Percentiles rank a stretch among this genome's conserved stretches.
Conservation (phyloP, 2,329 filamentous ascomycete species). For the Fusarium annulatum region DNA sequence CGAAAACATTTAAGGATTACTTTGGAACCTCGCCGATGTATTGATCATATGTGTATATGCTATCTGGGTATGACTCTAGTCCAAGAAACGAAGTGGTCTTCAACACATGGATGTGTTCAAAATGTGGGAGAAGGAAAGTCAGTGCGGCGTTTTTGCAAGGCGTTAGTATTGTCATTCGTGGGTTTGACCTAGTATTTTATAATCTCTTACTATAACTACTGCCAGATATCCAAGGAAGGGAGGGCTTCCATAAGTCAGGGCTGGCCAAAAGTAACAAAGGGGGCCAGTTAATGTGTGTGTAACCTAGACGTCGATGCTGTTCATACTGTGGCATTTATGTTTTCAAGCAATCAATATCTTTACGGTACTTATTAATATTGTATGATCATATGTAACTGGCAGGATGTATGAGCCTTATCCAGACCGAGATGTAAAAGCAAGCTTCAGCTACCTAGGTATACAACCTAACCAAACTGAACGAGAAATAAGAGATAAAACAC, state of each 20-base stretch:
- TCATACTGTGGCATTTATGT: constrained; percentile 1
- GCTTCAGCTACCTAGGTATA: not conserved
- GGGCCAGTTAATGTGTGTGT: not conserved
- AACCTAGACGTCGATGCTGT: constrained; percentile 1
- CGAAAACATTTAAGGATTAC: constrained; percentile 45
- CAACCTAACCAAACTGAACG: not conserved
- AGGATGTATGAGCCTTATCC: not conserved
- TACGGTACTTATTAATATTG: not conserved
- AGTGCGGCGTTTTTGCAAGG: constrained; percentile 10
- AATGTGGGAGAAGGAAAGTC: not conserved
- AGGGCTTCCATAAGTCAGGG: not conserved
- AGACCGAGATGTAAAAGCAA: not conserved
- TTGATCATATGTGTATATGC: not conserved
- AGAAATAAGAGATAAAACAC: not conserved
- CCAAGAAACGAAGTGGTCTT: not conserved
- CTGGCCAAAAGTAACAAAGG: not conserved
- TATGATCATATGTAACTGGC: not conserved
- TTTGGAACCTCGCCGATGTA: constrained; percentile 28
- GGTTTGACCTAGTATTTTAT: constrained; percentile 6
- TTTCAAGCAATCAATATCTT: not conserved
- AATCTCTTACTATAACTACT: not conserved
- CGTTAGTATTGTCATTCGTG: constrained; percentile 28
- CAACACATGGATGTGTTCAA: not conserved
- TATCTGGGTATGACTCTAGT: not conserved
- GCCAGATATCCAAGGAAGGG: constrained; percentile 17